Evolutionary conservation across 257 asterid species (phyloP), one percentile per base, ranked within the genome.

Genomic region (Solanum etuberosum): DNA sequence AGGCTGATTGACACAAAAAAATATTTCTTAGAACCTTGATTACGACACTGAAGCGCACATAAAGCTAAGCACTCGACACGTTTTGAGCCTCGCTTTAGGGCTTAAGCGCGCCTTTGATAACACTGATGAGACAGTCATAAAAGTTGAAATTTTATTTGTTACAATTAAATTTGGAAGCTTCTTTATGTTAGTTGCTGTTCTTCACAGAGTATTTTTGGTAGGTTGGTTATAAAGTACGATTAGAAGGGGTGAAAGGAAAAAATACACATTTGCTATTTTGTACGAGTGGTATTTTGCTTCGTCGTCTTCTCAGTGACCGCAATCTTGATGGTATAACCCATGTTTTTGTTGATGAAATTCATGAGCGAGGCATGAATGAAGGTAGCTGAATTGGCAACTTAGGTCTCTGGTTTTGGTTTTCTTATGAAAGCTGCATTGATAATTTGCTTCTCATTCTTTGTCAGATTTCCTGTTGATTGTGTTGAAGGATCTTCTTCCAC

Each of bases 301-400:
- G 99, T 25, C 93, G 99, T 88, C 96, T 97, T 71, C 92, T 97
- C 94, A 93, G 95, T 92, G 99, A 97, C 90, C 95, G 92, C 87
- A 97, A 95, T 87, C 93, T 97, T 88, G 94, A 92, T 81, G 99
- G 98, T 23, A 80, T 95, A 86, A 97, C 98, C 83, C 99, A 97
- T 92, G 96, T 96, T 83, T 95, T 97, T 87, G 98, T 97, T 85
- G 99, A 97, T 93, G 99, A 97, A 89, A 97, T 97, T 90, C 99
- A 97, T 54, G 99, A 97, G 92, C 94, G 99, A 51, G 99, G 99
- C 91, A 97, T 97, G 99, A 97, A 97, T 93, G 99, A 97, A 97
- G 99, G 99, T 97, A 86, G 42, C 61, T 86, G 67, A 21, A 59
- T 86, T 86, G 40, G 88, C 89, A 89, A 86, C 48, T 86, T 38